These are phyloP conservation scores for Penicillium sp. DNA, from an alignment of 2,329 filamentous ascomycete species.

Conservation along the genomic window DNA sequence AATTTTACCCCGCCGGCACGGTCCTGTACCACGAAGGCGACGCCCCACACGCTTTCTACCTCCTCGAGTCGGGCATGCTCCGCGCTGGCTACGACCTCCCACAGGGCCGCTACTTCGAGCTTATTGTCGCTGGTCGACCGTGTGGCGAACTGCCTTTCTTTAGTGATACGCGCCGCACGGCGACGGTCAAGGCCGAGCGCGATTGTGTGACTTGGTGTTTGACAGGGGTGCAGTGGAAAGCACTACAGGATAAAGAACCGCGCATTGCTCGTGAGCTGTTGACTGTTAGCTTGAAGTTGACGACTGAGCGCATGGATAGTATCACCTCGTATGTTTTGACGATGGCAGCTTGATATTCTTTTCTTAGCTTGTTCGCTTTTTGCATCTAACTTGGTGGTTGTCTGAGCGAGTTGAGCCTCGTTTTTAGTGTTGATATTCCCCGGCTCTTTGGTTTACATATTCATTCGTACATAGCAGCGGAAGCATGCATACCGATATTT, in stretches of 20 bases:
- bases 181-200: constrained; percentile 78
- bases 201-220: constrained; percentile 82
- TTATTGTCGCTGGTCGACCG: constrained; percentile 89
- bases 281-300: constrained; percentile 85
- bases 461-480: background rate
- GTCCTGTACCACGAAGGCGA: constrained; percentile 78
- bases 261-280: constrained; percentile 82
- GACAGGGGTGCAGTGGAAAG: constrained; percentile 67
- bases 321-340: constrained; percentile 55
- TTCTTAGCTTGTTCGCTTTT: background rate
- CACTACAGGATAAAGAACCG: constrained; percentile 67
- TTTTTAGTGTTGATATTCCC: background rate
- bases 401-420: background rate
- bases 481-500: background rate
- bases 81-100: constrained; percentile 87
- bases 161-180: constrained; percentile 80
- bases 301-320: constrained; percentile 83
- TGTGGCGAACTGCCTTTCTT: constrained; percentile 97
- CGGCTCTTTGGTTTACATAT: background rate
- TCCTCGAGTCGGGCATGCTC: constrained; percentile 84
- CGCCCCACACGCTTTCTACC: constrained; percentile 76
- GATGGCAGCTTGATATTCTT: constrained; percentile 5
- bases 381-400: constrained; percentile 8
- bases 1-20: constrained; percentile 65
- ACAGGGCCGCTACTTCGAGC: constrained; percentile 84